These are phyloP conservation scores for Pseudogymnoascus verrucosus DNA, from an alignment of 2,329 filamentous ascomycete species.

Conservation along the genomic window DNA sequence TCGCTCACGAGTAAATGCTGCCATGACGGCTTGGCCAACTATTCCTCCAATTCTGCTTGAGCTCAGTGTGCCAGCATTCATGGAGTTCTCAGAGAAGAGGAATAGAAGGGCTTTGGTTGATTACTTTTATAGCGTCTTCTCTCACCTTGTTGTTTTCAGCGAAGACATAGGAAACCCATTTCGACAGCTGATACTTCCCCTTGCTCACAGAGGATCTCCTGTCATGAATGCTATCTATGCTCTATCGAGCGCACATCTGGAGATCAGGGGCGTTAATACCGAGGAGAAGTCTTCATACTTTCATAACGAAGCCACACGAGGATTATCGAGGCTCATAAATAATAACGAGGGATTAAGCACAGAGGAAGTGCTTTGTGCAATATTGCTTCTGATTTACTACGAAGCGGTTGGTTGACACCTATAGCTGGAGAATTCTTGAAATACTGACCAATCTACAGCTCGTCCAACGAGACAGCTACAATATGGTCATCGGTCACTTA, in stretches of 20 bases:
- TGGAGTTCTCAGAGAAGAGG: conserved; percentile 47
- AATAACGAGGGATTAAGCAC: conserved; percentile 40
- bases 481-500: conserved; percentile 52
- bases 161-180: conserved; percentile 57
- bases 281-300: conserved; percentile 49
- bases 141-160: conserved; percentile 56
- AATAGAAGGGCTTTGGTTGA: conserved; percentile 50
- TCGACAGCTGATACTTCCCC: conserved; percentile 53
- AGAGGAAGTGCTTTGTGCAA: conserved; percentile 52
- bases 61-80: conserved; percentile 45
- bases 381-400: conserved; percentile 55
- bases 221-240: conserved; percentile 81
- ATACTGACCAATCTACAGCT: conserved; percentile 36
- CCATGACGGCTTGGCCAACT: neutral
- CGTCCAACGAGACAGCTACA: conserved; percentile 51
- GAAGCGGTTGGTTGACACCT: conserved; percentile 44
- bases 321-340: conserved; percentile 48
- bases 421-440: neutral
- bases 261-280: conserved; percentile 50
- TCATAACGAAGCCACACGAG: conserved; percentile 52
- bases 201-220: conserved; percentile 46
- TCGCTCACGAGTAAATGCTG: conserved; percentile 18
- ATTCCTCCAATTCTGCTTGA: conserved; percentile 32
- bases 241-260: conserved; percentile 73
- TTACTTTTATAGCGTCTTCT: conserved; percentile 56